A percentile compares a stretch with the other conserved stretches of the same genome.
Conservation (phyloP, 371 early-diverging fungal genomes). For the Sporodiniella umbellata region DNA sequence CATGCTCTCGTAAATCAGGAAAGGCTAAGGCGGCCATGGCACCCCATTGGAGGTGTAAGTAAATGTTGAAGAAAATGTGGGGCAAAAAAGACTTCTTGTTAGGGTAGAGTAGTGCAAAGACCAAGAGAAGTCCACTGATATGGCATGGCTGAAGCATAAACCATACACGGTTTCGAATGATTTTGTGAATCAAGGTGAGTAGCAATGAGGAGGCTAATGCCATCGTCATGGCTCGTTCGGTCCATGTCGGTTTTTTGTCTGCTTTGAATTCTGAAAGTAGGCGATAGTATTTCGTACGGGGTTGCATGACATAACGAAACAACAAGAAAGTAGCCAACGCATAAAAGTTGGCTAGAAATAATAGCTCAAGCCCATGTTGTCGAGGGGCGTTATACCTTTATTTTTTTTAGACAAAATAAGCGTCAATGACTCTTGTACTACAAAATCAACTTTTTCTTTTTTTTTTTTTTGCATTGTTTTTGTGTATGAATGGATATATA, state of each 20-base stretch:
- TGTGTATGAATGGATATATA: too few relatives aligned
- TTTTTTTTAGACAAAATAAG: not conserved
- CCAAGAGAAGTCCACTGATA: slow-evolving; percentile 54
- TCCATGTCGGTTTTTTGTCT: slow-evolving; percentile 33
- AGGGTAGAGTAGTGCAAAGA: slow-evolving; percentile 46
- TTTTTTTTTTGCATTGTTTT: too few relatives aligned
- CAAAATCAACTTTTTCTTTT: not conserved
- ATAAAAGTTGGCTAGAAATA: slow-evolving; percentile 47
- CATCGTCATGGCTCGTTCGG: slow-evolving; percentile 42
- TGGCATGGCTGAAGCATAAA: slow-evolving; percentile 68
- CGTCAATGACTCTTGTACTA: slow-evolving; percentile 13
- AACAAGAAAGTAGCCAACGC: slow-evolving; percentile 34
- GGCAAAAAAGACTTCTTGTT: slow-evolving; percentile 46
- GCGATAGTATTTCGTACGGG: slow-evolving; percentile 32
- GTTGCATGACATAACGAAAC: slow-evolving; percentile 44
- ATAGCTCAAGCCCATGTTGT: slow-evolving; percentile 56
- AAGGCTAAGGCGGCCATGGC: slow-evolving; percentile 54
- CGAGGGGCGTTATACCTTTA: slow-evolving; percentile 64
- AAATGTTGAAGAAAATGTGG: slow-evolving; percentile 57
- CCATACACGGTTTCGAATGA: slow-evolving; percentile 40
- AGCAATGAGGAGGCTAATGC: slow-evolving; percentile 41
- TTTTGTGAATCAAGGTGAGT: slow-evolving; percentile 51
- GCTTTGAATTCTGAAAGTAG: slow-evolving; percentile 34
- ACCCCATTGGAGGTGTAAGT: slow-evolving; percentile 65
- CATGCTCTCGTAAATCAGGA: slow-evolving; percentile 58